Conservation (phyloP, 306 rosid genomes). For the Cyclanthera cordifolia region DNA sequence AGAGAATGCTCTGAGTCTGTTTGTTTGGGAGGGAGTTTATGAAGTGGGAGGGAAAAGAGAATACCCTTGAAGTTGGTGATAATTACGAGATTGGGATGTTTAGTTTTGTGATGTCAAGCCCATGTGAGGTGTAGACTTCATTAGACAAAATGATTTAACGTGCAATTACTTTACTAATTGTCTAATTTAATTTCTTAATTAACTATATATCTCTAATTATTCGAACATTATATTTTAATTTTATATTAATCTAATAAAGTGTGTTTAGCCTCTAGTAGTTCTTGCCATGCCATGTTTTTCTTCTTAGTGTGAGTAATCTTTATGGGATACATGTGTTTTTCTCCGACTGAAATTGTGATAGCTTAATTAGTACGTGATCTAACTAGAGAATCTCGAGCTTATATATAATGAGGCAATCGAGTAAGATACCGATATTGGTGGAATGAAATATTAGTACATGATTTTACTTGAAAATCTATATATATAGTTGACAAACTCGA, state of each 20-base stretch:
- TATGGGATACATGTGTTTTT: no score
- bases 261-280: no score
- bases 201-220: no score
- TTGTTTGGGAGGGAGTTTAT: background rate
- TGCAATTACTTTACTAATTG: no score
- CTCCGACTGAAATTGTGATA: no score
- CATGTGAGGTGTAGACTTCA: slow-evolving; percentile 23
- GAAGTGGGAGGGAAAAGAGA: background rate
- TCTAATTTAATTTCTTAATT: no score
- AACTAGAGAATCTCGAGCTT: no score
- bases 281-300: no score
- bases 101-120: slow-evolving; percentile 5
- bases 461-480: slow-evolving; percentile 60
- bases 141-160: background rate
- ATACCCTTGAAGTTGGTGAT: slow-evolving; percentile 28
- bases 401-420: background rate
- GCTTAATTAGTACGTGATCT: no score
- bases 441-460: slow-evolving; percentile 25
- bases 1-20: background rate
- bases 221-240: no score
- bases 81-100: slow-evolving; percentile 44
- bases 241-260: no score
- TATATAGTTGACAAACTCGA: slow-evolving; percentile 28
- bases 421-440: slow-evolving; percentile 28
- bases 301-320: no score